These are phyloP conservation scores for Naematelia aurantialba DNA, from an alignment of 768 basidiomycete species.

Conservation along the genomic window DNA sequence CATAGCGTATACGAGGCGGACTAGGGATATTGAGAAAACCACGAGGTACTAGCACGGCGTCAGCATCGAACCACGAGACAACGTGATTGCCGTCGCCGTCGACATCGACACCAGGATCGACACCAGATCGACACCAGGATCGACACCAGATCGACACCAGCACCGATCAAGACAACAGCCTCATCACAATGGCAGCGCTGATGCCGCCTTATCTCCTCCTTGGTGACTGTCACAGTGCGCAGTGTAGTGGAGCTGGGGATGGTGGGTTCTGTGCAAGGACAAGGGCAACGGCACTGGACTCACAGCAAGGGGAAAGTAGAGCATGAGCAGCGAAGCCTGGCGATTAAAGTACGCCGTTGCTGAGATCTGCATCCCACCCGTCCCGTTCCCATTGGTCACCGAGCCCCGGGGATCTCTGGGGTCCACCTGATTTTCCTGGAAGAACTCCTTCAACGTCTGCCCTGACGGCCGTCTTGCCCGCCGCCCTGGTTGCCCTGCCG, in stretches of 20 bases:
- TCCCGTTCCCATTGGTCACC: conserved; percentile 9
- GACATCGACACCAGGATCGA: too few species aligned
- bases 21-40: conserved; percentile 45
- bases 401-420: conserved; percentile 9
- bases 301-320: conserved; percentile 49
- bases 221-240: too few species aligned
- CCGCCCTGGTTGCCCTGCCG: background rate
- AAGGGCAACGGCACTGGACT: conserved; percentile 13
- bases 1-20: conserved; percentile 47
- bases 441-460: conserved; percentile 44
- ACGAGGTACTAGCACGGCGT: conserved; percentile 35
- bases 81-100: too few species aligned
- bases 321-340: conserved; percentile 49
- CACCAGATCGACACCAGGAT: too few species aligned
- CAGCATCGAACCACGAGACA: too few species aligned
- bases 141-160: background rate
- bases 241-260: background rate
- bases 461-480: conserved; percentile 11
- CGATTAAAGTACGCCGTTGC: conserved; percentile 48
- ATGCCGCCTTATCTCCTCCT: background rate
- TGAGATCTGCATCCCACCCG: conserved; percentile 24
- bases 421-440: conserved; percentile 32
- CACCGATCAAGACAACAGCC: background rate
- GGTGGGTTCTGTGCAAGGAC: too few species aligned
- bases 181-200: background rate